phyloP scores from a whole-genome alignment of 139 green algal genomes.

The Tetratostichococcus sp. region DNA sequence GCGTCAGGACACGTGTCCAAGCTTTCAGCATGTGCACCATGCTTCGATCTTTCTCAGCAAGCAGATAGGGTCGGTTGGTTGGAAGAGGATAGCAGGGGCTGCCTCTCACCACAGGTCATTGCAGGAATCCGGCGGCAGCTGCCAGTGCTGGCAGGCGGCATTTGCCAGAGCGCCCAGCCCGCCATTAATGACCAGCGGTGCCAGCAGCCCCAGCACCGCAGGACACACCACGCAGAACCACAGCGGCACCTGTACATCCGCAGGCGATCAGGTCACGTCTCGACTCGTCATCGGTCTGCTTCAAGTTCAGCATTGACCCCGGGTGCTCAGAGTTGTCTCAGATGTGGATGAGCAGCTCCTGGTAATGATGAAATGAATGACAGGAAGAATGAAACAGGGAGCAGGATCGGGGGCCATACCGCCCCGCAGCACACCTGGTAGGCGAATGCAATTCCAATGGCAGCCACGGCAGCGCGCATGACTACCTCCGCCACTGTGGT shows the following conservation, averaged over 20 bases:
- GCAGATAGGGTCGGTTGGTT: neutral
- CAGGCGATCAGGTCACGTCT: neutral
- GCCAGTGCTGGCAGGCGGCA: slow-evolving; percentile 24
- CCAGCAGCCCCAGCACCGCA: slow-evolving; percentile 36
- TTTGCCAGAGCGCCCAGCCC: slow-evolving; percentile 25
- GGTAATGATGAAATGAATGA: no score
- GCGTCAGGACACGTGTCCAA: no score
- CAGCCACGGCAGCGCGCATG: neutral
- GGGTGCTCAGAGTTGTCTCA: neutral
- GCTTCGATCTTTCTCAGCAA: slow-evolving; percentile 1
- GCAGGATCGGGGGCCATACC: no score
- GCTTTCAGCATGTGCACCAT: no score
- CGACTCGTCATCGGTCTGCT: no score
- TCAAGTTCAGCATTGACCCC: no score
- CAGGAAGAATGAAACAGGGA: no score
- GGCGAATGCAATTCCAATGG: neutral
- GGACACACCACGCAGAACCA: slow-evolving; percentile 39
- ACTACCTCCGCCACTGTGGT: neutral
- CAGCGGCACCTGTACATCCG: slow-evolving; percentile 8
- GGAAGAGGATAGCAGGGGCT: no score
- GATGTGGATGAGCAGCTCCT: no score
- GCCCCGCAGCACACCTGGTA: slow-evolving; percentile 2
- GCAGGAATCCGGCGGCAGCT: slow-evolving; percentile 31
- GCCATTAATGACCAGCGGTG: slow-evolving; percentile 44
- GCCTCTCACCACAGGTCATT: slow-evolving; percentile 38